Percentiles rank a stretch among this genome's conserved stretches.
These are phyloP conservation scores for Delitschia confertaspora DNA, from an alignment of 495 filamentous ascomycete genomes.

Conservation along the genomic window DNA sequence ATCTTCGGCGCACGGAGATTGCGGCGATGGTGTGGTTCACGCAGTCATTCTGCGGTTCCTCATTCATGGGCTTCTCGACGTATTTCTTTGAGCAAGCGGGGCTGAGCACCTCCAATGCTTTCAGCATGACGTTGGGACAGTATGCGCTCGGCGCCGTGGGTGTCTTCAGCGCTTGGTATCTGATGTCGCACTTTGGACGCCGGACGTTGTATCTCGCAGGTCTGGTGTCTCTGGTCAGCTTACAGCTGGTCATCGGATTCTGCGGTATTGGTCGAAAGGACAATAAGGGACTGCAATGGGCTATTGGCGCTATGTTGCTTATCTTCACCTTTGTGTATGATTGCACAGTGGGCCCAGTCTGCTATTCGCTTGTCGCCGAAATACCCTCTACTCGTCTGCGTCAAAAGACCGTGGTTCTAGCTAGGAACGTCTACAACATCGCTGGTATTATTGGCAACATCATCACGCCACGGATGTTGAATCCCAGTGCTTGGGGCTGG, in stretches of 20 bases:
- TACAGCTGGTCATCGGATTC: slow-evolving; percentile 68
- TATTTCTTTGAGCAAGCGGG: slow-evolving; percentile 73
- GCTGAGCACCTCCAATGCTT: slow-evolving; percentile 48
- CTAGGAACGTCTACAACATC: slow-evolving; percentile 64
- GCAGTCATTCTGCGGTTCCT: slow-evolving; percentile 68
- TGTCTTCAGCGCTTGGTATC: slow-evolving; percentile 62
- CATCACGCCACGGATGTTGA: slow-evolving; percentile 51
- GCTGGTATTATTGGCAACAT: slow-evolving; percentile 60
- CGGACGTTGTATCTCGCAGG: slow-evolving; percentile 63
- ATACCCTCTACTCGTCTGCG: slow-evolving; percentile 64
- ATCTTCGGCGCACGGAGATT: slow-evolving; percentile 62
- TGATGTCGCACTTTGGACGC: slow-evolving; percentile 63
- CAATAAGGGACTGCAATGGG: slow-evolving; percentile 47
- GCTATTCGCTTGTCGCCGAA: slow-evolving; percentile 69
- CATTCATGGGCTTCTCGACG: slow-evolving; percentile 56
- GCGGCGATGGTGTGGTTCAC: slow-evolving; percentile 74
- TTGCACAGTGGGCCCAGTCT: slow-evolving; percentile 66
- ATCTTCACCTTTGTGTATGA: slow-evolving; percentile 69
- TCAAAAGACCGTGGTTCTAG: slow-evolving; percentile 58
- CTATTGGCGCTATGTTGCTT: slow-evolving; percentile 62
- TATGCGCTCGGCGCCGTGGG: slow-evolving; percentile 69
- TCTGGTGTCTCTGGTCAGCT: slow-evolving; percentile 52
- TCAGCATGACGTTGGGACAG: slow-evolving; percentile 63
- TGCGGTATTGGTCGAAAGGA: slow-evolving; percentile 51
- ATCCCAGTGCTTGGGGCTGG: slow-evolving; percentile 67